Evolutionary conservation across 192 early-diverging fungal genomes (phyloP).

Genomic region (Coemansia sp.): DNA sequence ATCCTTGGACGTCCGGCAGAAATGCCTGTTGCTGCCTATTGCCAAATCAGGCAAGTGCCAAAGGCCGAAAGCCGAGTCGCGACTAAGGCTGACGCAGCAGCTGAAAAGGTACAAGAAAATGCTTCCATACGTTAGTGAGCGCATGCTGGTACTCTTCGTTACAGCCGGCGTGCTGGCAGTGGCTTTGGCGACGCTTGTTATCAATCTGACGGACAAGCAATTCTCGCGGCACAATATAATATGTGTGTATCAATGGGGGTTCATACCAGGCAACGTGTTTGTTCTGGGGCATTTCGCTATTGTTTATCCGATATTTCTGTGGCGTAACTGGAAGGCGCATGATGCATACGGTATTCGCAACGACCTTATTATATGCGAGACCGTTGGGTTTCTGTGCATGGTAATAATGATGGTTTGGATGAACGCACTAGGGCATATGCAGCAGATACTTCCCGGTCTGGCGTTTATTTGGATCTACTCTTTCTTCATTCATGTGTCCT

Average conservation of each 20-base stretch:
- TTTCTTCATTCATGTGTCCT: slow-evolving; percentile 31
- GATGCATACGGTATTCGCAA: slow-evolving; percentile 61
- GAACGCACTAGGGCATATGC: slow-evolving; percentile 11
- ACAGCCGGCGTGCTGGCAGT: neutral
- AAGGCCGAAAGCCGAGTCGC: slow-evolving; percentile 4
- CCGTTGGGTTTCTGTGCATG: slow-evolving; percentile 44
- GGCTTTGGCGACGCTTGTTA: slow-evolving; percentile 9
- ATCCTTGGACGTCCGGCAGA: neutral
- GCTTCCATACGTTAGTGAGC: slow-evolving; percentile 23
- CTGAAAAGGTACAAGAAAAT: slow-evolving; percentile 24
- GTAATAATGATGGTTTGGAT: slow-evolving; percentile 47
- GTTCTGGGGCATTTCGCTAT: slow-evolving; percentile 45
- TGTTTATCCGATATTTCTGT: slow-evolving; percentile 52
- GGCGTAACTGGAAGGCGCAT: slow-evolving; percentile 43
- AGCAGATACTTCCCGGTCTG: slow-evolving; percentile 32
- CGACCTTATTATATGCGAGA: slow-evolving; percentile 56
- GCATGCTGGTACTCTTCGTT: slow-evolving; percentile 23
- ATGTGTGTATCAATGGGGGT: slow-evolving; percentile 29
- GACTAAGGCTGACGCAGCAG: slow-evolving; percentile 8
- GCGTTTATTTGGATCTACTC: slow-evolving; percentile 32
- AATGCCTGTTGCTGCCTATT: neutral
- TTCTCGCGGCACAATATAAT: slow-evolving; percentile 15
- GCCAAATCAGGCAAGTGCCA: neutral
- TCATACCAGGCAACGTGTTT: slow-evolving; percentile 17
- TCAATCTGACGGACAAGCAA: slow-evolving; percentile 35